phyloP scores from a whole-genome alignment of 805 yeast genomes.

The Candida ulmi region DNA sequence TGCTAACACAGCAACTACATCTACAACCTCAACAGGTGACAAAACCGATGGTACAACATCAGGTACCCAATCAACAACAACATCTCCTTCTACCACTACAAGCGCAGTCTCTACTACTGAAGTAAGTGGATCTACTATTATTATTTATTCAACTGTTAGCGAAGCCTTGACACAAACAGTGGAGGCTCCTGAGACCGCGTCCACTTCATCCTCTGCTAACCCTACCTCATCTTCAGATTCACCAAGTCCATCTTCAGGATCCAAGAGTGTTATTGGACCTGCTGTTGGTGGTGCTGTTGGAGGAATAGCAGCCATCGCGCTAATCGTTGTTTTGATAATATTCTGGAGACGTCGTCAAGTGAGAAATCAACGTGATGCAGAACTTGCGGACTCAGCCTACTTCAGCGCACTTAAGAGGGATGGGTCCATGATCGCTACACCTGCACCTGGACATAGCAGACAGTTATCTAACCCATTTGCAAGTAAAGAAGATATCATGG shows the following conservation, averaged over 20 bases:
- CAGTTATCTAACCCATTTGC: slow-evolving; percentile 55
- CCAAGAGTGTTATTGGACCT: slow-evolving; percentile 39
- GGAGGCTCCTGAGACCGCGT: too few species aligned
- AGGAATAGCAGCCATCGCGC: slow-evolving; percentile 41
- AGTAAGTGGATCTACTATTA: slow-evolving; percentile 14
- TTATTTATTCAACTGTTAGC: slow-evolving; percentile 16
- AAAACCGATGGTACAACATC: too few species aligned
- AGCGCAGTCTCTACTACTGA: slow-evolving; percentile 17
- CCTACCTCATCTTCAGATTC: slow-evolving; percentile 16
- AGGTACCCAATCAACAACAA: slow-evolving; percentile 14
- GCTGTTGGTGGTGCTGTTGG: slow-evolving; percentile 63
- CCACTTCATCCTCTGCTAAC: too few species aligned
- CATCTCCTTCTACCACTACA: slow-evolving; percentile 17
- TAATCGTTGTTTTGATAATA: slow-evolving; percentile 33
- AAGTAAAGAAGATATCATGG: slow-evolving; percentile 45
- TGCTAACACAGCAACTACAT: slow-evolving; percentile 14
- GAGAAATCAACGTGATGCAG: slow-evolving; percentile 33
- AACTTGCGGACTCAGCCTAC: slow-evolving; percentile 50
- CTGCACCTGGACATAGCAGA: slow-evolving; percentile 16
- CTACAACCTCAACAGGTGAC: too few species aligned
- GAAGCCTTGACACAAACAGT: too few species aligned
- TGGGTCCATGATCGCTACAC: slow-evolving; percentile 14
- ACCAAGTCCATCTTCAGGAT: slow-evolving; percentile 3
- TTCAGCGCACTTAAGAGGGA: slow-evolving; percentile 53
- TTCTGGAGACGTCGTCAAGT: slow-evolving; percentile 32